Conservation (phyloP, 768 basidiomycete genomes). For the Russula compacta region DNA sequence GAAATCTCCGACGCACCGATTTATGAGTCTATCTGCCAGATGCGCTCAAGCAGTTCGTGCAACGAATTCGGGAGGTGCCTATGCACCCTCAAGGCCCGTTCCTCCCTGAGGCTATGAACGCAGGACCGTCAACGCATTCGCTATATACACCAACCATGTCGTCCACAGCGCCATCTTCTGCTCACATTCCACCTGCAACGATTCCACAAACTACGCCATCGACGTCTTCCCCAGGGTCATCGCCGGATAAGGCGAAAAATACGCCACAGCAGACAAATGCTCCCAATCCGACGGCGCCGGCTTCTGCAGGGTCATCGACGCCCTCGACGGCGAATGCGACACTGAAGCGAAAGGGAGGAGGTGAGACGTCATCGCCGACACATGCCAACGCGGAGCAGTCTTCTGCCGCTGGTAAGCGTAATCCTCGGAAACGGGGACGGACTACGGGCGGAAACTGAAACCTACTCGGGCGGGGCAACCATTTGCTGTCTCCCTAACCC, state of each 20-base stretch:
- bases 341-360: constrained; percentile 30
- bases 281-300: constrained; percentile 12
- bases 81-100: constrained; percentile 13
- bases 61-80: constrained; percentile 29
- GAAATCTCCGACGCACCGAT: neutral
- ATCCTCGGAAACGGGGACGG: constrained; percentile 46
- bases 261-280: constrained; percentile 19
- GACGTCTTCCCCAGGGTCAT: constrained; percentile 8
- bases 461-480: neutral
- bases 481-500: neutral
- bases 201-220: constrained; percentile 24
- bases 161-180: constrained; percentile 13
- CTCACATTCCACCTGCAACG: constrained; percentile 32
- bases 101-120: constrained; percentile 12
- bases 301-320: constrained; percentile 22
- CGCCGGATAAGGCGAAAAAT: constrained; percentile 17
- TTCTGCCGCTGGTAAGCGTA: constrained; percentile 41
- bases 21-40: constrained; percentile 26
- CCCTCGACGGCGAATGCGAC: constrained; percentile 25
- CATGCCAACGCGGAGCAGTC: constrained; percentile 35
- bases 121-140: constrained; percentile 16
- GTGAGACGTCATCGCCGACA: constrained; percentile 42
- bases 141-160: constrained; percentile 13
- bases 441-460: constrained; percentile 38
- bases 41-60: constrained; percentile 34